Conservation (phyloP, 352 stramenopile species). For the Pythium rhizo-oryzae region DNA sequence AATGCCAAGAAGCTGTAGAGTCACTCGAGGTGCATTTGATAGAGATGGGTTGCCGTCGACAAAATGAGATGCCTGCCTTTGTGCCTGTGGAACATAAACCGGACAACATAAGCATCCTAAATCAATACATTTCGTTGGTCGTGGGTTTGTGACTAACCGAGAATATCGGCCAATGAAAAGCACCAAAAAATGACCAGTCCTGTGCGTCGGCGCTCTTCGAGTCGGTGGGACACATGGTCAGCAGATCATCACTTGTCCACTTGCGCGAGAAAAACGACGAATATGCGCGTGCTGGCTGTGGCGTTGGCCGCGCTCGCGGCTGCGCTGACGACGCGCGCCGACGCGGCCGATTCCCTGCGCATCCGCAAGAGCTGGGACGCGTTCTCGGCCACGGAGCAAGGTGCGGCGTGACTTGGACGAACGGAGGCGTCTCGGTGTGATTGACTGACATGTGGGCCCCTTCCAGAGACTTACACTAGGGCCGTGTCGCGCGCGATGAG, state of each 20-base stretch:
- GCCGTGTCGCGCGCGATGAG: constrained; percentile 35
- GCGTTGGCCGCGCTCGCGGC: constrained; percentile 17
- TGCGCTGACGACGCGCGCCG: not conserved
- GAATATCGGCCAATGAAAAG: constrained; percentile 23
- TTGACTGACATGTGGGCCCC: not conserved
- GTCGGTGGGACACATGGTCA: constrained; percentile 2
- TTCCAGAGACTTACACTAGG: constrained; percentile 30
- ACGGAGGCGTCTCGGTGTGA: not conserved
- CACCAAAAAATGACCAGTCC: constrained; percentile 24
- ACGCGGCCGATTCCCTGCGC: constrained; percentile 11
- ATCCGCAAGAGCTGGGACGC: constrained; percentile 38
- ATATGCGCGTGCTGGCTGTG: constrained; percentile 5
- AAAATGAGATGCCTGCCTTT: not conserved
- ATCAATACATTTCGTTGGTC: constrained; percentile 9
- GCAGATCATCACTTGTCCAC: not conserved
- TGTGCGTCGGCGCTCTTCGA: not conserved
- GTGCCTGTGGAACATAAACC: constrained; percentile 18
- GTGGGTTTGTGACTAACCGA: not conserved
- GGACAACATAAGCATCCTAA: not conserved
- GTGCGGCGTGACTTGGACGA: not conserved
- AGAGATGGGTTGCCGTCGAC: too few species aligned
- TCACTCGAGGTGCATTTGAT: not conserved
- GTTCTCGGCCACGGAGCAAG: constrained; percentile 34
- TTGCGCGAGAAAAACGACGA: not conserved
- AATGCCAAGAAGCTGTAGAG: not conserved